Percentiles rank a stretch among this genome's conserved stretches.
These are phyloP conservation scores for Hylodesmum podocarpum DNA, from an alignment of 306 rosid species.

Conservation along the genomic window DNA sequence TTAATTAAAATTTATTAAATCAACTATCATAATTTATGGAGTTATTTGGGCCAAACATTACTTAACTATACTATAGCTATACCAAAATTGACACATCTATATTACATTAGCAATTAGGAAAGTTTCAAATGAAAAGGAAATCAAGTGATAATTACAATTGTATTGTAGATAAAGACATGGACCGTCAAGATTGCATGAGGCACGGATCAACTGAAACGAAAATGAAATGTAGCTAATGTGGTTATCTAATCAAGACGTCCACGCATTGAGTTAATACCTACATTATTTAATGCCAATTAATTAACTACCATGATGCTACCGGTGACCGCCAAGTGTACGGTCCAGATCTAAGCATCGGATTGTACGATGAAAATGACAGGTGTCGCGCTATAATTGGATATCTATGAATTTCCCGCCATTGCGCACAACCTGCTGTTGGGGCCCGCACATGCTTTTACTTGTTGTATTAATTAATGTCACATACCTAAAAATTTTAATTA, in stretches of 20 bases:
- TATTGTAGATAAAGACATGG: background rate
- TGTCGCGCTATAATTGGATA: background rate
- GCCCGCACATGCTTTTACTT: background rate
- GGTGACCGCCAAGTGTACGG: constrained; percentile 29
- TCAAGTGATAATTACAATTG: background rate
- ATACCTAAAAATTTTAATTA: background rate
- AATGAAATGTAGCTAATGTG: background rate
- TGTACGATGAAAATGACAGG: background rate
- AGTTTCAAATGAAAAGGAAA: background rate
- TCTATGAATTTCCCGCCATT: constrained; percentile 34
- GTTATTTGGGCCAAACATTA: background rate
- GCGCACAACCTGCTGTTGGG: background rate
- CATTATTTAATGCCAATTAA: background rate
- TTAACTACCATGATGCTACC: background rate
- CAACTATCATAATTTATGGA: background rate
- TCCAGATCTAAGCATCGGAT: background rate
- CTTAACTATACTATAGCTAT: background rate
- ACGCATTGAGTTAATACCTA: background rate
- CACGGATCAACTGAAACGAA: background rate
- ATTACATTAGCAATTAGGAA: background rate
- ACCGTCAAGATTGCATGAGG: constrained; percentile 20
- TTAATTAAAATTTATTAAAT: background rate
- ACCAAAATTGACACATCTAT: background rate
- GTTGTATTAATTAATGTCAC: constrained; percentile 15
- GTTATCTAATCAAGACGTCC: background rate